Conservation (phyloP, 306 rosid species). For the Malus fusca region DNA sequence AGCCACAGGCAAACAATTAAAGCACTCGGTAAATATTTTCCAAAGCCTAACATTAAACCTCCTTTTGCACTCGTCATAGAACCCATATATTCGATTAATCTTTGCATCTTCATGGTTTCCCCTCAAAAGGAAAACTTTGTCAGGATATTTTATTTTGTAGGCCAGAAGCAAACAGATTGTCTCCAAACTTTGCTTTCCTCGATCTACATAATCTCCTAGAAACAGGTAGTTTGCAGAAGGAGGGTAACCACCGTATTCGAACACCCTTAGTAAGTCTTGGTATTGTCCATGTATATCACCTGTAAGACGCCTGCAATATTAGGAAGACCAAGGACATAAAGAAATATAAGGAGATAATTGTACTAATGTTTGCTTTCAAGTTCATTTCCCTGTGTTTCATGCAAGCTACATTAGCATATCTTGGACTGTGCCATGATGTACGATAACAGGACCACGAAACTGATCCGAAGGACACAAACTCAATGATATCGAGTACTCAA, state of each 20-base stretch:
- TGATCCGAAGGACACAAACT: background rate
- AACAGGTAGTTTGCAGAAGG: conserved; percentile 72
- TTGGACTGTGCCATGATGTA: background rate
- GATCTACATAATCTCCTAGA: conserved; percentile 79
- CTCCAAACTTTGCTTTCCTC: conserved; percentile 92
- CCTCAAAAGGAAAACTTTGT: conserved; percentile 53
- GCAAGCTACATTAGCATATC: background rate
- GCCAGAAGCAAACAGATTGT: conserved; percentile 81
- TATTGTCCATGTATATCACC: conserved; percentile 91
- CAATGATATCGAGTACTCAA: background rate
- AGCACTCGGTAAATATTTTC: conserved; percentile 81
- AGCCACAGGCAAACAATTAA: conserved; percentile 80
- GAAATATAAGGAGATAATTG: conserved; percentile 10
- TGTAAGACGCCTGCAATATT: conserved; percentile 31
- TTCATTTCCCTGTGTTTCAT: background rate
- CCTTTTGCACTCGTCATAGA: conserved; percentile 85
- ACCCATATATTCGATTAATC: conserved; percentile 78
- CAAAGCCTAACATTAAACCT: conserved; percentile 79
- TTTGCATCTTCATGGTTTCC: conserved; percentile 94
- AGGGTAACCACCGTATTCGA: conserved; percentile 68
- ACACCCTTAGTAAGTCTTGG: conserved; percentile 64
- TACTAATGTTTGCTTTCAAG: background rate
- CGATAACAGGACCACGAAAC: background rate
- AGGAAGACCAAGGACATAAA: conserved; percentile 14
- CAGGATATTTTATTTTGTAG: conserved; percentile 70